Evolutionary conservation across 352 stramenopile species (phyloP), one percentile per base, ranked within the genome.

Genomic region (Globisporangium ultimum): DNA sequence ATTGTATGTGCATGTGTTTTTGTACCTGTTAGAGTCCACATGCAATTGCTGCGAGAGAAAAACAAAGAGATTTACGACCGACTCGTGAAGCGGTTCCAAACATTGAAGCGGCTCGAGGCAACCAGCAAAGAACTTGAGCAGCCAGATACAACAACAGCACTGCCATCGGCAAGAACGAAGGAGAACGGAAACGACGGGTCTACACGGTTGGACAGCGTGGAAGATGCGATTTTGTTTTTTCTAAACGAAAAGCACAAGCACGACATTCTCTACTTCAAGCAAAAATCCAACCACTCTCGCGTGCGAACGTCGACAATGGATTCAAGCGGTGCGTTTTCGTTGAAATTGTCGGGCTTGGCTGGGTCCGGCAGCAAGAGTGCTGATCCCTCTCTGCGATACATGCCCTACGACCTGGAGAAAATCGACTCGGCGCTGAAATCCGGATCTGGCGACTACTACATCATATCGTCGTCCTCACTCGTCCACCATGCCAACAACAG

Each of bases 171-270:
- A 21, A 48, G 20, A 32, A 6, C 43, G 41, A 1, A 51, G 41
- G 45, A 52, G 1, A 32, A 3, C 11, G 32, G 28, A 22, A 21
- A n/a, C 12, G 20, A 53, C 20, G 12, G 8, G 8, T 41, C 54
- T 8, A 56, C 24, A 18, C 12, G 13, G 12, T 9, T 58, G 22
- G 54, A 71, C 12, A 71, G 61, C 1, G 74, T 90, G 24, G 82
- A 91, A 61, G 80, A 89, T 28, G 79, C 82, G 0, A 76, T 91
- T 12, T 40, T 91, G 36, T 87, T 86, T 49, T 91, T 91, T 45
- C 48, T 91, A 55, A 61, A 74, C 18, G 74, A 82, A 43, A 91
- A 88, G 55, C 79, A 89, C 65, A 76, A 67, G n/a, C 72, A 70
- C 49, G 79, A 91, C 48, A 60, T 91, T 10, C 58, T 89, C n/a